Evolutionary conservation across 768 basidiomycete species (phyloP).

Genomic region (Jaapia argillacea): DNA sequence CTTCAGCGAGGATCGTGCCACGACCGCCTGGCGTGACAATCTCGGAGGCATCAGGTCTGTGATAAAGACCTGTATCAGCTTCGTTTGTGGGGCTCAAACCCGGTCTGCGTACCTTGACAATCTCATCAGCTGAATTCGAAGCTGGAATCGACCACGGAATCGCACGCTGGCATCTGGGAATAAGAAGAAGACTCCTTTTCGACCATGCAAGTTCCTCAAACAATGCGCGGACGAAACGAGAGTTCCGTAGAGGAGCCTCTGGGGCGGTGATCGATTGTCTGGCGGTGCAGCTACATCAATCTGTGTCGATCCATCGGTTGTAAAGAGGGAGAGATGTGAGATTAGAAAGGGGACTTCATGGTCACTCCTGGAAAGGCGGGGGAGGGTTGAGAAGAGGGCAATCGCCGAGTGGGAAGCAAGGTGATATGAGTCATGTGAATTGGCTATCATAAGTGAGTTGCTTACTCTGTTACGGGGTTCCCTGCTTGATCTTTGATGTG

Average conservation of each 20-base stretch:
- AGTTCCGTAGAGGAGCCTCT: constrained; percentile 72
- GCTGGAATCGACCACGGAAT: constrained; percentile 63
- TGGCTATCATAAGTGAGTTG: constrained; percentile 14
- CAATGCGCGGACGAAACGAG: constrained; percentile 76
- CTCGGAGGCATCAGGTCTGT: constrained; percentile 38
- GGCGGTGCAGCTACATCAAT: constrained; percentile 58
- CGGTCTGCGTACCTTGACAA: constrained; percentile 53
- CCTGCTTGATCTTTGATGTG: constrained; percentile 65
- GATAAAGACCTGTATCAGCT: background rate
- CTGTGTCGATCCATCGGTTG: constrained; percentile 52
- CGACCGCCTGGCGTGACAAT: constrained; percentile 33
- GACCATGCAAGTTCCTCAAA: constrained; percentile 72
- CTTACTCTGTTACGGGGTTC: constrained; percentile 71
- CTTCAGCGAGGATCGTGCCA: constrained; percentile 59
- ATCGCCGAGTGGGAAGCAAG: constrained; percentile 2
- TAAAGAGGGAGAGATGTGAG: constrained; percentile 70
- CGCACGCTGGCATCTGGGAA: constrained; percentile 89
- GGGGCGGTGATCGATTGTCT: constrained; percentile 33
- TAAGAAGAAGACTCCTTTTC: constrained; percentile 76
- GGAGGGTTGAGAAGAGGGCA: background rate
- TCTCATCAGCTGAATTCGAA: constrained; percentile 64
- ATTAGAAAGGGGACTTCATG: constrained; percentile 82
- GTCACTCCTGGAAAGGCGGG: constrained; percentile 41
- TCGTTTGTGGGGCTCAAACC: background rate
- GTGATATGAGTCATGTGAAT: constrained; percentile 9